Percentiles rank a stretch among this genome's conserved stretches.
Evolutionary conservation across 768 basidiomycete genomes (phyloP).

Genomic region (Gelatoporia subvermispora): DNA sequence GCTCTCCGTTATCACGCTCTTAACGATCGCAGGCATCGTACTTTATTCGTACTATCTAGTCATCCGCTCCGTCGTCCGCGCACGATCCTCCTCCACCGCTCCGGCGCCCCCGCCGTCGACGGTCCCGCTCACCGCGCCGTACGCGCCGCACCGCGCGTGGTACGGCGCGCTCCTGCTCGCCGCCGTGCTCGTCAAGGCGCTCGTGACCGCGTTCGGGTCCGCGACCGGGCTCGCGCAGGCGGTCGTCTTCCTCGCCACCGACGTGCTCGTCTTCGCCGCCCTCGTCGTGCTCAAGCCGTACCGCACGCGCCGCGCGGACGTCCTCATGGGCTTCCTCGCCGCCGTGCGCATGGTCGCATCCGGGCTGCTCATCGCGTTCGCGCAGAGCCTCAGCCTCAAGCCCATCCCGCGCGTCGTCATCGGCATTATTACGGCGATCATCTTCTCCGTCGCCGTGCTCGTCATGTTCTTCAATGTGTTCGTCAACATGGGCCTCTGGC

Average conservation of each 20-base stretch:
- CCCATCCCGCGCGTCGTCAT: slow-evolving; percentile 81
- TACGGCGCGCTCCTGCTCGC: slow-evolving; percentile 56
- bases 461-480: slow-evolving; percentile 59
- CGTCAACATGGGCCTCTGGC: slow-evolving; percentile 22
- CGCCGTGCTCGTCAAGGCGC: slow-evolving; percentile 59
- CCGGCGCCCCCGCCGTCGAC: slow-evolving; percentile 25
- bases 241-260: slow-evolving; percentile 59
- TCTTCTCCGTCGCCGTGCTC: slow-evolving; percentile 67
- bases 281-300: slow-evolving; percentile 57
- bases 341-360: slow-evolving; percentile 66
- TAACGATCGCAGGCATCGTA: slow-evolving; percentile 46
- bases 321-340: slow-evolving; percentile 62
- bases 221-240: slow-evolving; percentile 63
- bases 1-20: slow-evolving; percentile 66
- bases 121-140: slow-evolving; percentile 62
- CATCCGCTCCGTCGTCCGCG: slow-evolving; percentile 36
- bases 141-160: slow-evolving; percentile 62
- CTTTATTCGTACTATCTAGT: slow-evolving; percentile 43
- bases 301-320: slow-evolving; percentile 63
- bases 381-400: slow-evolving; percentile 54
- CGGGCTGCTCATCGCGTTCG: slow-evolving; percentile 72
- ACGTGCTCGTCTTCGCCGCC: slow-evolving; percentile 51
- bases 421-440: slow-evolving; percentile 66
- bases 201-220: slow-evolving; percentile 67
- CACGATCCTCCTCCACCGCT: slow-evolving; percentile 27